phyloP scores from a whole-genome alignment of 2,329 filamentous ascomycete genomes.

The Phaeosphaeriaceae sp. region DNA sequence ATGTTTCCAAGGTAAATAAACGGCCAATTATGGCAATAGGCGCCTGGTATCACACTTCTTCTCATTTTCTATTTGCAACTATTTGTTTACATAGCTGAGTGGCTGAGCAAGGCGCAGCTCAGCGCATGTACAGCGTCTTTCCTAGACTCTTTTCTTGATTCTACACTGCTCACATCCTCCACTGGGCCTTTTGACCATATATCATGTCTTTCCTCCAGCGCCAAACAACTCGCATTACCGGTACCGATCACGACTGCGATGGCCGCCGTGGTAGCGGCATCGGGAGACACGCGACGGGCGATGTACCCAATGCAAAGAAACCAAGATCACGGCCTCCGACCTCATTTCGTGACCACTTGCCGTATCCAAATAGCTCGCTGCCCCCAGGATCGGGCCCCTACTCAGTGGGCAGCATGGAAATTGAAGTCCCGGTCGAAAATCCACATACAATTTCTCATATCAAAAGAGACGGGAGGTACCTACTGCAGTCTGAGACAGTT shows the following conservation, averaged over 20 bases:
- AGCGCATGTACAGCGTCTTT: neutral
- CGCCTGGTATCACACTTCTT: neutral
- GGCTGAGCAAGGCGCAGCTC: neutral
- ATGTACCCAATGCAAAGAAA: constrained; percentile 53
- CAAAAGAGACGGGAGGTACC: constrained; percentile 54
- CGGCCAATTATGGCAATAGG: neutral
- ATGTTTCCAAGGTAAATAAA: neutral
- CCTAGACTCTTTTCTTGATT: neutral
- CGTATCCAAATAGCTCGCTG: constrained; percentile 53
- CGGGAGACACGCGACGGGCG: constrained; percentile 25
- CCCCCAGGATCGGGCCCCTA: constrained; percentile 62
- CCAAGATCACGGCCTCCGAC: constrained; percentile 57
- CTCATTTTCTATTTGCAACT: neutral
- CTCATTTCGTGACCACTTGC: constrained; percentile 56
- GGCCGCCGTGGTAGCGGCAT: constrained; percentile 25
- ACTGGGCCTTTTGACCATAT: neutral
- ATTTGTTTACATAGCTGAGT: neutral
- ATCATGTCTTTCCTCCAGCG: constrained; percentile 37
- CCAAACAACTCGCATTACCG: constrained; percentile 38
- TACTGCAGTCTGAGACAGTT: constrained; percentile 64
- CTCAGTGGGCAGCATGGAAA: constrained; percentile 57
- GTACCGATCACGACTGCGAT: constrained; percentile 18
- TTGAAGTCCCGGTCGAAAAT: constrained; percentile 59
- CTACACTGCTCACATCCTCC: neutral
- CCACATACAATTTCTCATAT: constrained; percentile 59